Base-by-base conservation (phyloP, 345 rosid species). In the Schrenkiella parvula region DNA sequence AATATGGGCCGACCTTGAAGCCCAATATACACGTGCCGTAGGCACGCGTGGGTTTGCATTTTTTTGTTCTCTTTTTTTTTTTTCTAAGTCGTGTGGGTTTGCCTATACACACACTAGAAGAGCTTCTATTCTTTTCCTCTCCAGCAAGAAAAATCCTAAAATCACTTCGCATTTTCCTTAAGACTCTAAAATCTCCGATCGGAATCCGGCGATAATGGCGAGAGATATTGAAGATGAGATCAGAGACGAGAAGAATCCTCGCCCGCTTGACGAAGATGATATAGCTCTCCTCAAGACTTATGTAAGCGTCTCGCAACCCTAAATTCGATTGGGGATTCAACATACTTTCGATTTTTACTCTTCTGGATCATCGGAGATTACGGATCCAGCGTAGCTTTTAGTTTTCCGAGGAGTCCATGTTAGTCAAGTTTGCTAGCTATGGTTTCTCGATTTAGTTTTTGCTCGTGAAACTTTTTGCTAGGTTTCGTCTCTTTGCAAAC, bases 241-340 rank as follows among this genome's bases (percentile, higher is more conserved):
- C 71, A 84, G 87, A 82, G 95, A 90, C 71, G 96, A 90, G 91
- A 93, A 89, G 87, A 88, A 88, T 68, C 93, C 93, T 21, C 87
- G 84, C 1, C 98, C 96, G 12, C 91, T 88, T 15, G 97, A 88
- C 21, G 97, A 90, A 74, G 98, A 88, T 68, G 98, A 93, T 42
- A 88, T 93, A 48, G 98, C 98, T 39, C 91, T 93, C 26, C 97
- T 93, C 78, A 93, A 93, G 70, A 93, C 96, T 62, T 93, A 93
- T 32, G 98, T 90, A 86, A 35, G 68, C 28, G 7, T 10, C 28
- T 60, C 12, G 11, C 34, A 19, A 21, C 53, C 53, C 32, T 23
- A 50, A 47, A 21, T 22, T 50, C 55, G 55, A 50, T 50, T 23
- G 9, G 1, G 8, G 54, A 50, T 21, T 48, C 53, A 14, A 47